Conservation (phyloP, 495 filamentous ascomycete species). For the Aspergillus panamensis region DNA sequence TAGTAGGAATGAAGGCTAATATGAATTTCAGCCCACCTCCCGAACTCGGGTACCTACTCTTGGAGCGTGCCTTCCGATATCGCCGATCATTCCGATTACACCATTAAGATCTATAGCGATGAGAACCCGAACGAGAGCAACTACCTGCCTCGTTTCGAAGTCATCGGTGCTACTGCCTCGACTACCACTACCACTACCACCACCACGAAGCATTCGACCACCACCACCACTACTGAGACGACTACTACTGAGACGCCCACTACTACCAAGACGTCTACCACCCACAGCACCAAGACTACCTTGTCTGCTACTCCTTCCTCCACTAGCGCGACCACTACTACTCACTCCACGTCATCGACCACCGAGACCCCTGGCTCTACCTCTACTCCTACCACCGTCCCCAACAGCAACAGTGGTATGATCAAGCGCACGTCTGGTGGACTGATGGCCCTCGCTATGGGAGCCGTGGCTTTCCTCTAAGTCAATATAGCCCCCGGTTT, state of each 20-base stretch:
- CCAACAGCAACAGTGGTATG: constrained; percentile 35
- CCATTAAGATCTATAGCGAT: constrained; percentile 56
- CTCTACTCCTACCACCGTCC: constrained; percentile 26
- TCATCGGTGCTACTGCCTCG: constrained; percentile 46
- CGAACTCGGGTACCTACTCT: constrained; percentile 56
- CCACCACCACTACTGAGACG: constrained; percentile 27
- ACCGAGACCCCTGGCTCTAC: constrained; percentile 8
- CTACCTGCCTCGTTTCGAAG: constrained; percentile 57
- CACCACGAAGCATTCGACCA: constrained; percentile 46
- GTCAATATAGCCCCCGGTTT: constrained; percentile 5
- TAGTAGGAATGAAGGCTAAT: constrained; percentile 15
- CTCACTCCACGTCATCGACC: constrained; percentile 16
- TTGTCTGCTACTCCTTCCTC: constrained; percentile 15
- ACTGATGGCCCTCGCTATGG: constrained; percentile 38
- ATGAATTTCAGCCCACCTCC: constrained; percentile 42
- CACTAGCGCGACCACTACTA: constrained; percentile 19
- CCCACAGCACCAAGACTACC: constrained; percentile 30
- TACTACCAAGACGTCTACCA: constrained; percentile 18
- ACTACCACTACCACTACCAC: constrained; percentile 40
- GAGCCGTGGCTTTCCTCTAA: constrained; percentile 36
- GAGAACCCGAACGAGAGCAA: constrained; percentile 44
- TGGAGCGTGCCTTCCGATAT: constrained; percentile 49
- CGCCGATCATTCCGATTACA: constrained; percentile 49
- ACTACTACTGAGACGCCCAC: constrained; percentile 33
- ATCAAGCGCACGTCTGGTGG: constrained; percentile 38